Base-by-base conservation (phyloP, 495 filamentous ascomycete genomes). In the Halenospora varia region DNA sequence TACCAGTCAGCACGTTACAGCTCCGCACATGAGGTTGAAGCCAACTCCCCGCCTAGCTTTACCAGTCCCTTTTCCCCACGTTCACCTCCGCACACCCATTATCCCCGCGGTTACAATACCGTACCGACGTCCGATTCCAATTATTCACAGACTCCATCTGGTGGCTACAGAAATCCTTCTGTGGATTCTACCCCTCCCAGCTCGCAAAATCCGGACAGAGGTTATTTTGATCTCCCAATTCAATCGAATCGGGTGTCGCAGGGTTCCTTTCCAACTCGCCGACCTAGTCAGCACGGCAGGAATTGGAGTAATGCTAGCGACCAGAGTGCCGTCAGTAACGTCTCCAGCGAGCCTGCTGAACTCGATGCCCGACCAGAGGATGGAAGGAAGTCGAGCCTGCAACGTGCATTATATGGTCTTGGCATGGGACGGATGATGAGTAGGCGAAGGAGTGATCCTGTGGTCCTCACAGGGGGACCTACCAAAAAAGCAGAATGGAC, bases 271-370 rank as follows among this genome's bases (percentile, higher is more conserved):
- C 53, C 50, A 17, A 29, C 45, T 39, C 42, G 42, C 9, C 45
- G 62, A 13, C 62, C 57, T 2, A 61, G 57, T 39, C 62, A 59
- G 23, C 61, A 65, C 41, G 17, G 39, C 10, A 45, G 62, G 22
- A 48, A 64, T 46, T 64, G 62, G 62, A 61, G 58, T 51, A 51
- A 55, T 22, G 58, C 54, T 1, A 61, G 57, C 39, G 52, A 60
- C 23, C 50, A 51, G 22, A 63, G 56, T 25, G 24, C n/a, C 24
- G 29, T 57, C 0, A 59, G 55, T 25, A 51, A 58, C 42, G 48
- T 10, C 4, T 56, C 55, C 19, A 63, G 57, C 44, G 47, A 44
- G 2, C 22, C 49, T 1, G 48, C 56, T 20, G 62, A 65, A 24
- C 53, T 62, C 2, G 61, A 60, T 26, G 52, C 48, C 2, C 51